Conservation (phyloP, 164 flowering plant genomes). For the Magnolia kwangsiensis region DNA sequence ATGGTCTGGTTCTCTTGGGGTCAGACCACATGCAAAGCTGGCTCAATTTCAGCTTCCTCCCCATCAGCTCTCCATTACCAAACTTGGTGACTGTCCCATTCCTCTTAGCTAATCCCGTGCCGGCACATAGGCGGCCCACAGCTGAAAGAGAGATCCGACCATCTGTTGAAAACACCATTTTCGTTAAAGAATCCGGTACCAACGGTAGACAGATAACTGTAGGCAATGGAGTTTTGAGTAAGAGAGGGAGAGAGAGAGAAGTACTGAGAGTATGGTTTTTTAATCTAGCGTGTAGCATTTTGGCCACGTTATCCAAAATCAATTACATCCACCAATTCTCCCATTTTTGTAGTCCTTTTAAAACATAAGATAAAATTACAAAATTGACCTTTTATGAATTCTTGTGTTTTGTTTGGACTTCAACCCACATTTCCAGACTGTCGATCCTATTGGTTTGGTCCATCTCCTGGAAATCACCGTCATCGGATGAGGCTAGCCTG, state of each 20-base stretch:
- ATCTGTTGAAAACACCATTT: conserved; percentile 41
- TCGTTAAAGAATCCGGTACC: neutral
- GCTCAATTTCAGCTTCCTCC: conserved; percentile 42
- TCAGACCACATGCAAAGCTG: neutral
- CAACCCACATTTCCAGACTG: too few relatives aligned
- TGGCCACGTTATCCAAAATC: conserved; percentile 46
- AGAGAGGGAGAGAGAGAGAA: neutral
- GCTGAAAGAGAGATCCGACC: conserved; percentile 52
- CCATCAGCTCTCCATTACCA: conserved; percentile 72
- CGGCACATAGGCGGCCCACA: conserved; percentile 30
- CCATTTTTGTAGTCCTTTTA: conserved; percentile 12
- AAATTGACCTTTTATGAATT: neutral
- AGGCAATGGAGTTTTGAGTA: too few relatives aligned
- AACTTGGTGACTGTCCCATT: conserved; percentile 35
- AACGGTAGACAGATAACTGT: neutral
- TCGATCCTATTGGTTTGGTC: too few relatives aligned
- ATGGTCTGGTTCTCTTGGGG: conserved; percentile 13
- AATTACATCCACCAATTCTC: conserved; percentile 48
- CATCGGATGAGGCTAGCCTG: too few relatives aligned
- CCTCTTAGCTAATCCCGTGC: conserved; percentile 27
- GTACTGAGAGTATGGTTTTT: conserved; percentile 12
- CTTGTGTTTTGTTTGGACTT: too few relatives aligned
- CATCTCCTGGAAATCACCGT: too few relatives aligned
- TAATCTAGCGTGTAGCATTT: conserved; percentile 15
- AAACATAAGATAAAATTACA: conserved; percentile 11